Base-by-base conservation (phyloP, 1,139 yeast species). In the Eremothecium gossypii region DNA sequence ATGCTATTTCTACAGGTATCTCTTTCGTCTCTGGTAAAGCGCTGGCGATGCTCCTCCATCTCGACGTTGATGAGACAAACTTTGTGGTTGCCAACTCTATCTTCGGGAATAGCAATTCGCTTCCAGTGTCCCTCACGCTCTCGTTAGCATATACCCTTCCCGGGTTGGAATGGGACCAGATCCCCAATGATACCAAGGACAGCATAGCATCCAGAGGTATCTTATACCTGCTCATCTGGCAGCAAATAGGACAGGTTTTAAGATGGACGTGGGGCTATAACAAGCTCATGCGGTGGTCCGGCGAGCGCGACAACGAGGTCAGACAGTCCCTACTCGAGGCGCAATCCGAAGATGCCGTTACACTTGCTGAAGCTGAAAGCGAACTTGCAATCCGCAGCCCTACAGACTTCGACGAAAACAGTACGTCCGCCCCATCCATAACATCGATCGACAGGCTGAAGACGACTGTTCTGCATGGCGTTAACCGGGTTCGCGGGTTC, bases 241-340 rank as follows among this genome's bases (percentile, higher is more conserved):
- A 82, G 60, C 91, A 82, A 59, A 71, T 82, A 63, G 89, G 89
- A 13, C 89, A 81, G 60, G 74, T 81, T 49, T 65, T 82, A 48
- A 71, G 89, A 58, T 82, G 91, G 89, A 77, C 85, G 26, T 81
- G 89, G 87, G 91, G 91, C 31, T 81, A 76, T 58, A 82, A 82
- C 57, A 78, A 73, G 33, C 65, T 82, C 49, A 65, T 82, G 58
- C 70, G 76, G 47, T 60, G 64, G 64, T 48, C 61, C 3, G 62
- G 60, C 34, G 61, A 76, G 29, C 27, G 11, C 6, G 29, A 34
- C 14, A 10, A 10, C 14, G 29, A n/a, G n/a, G n/a, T 6, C 9
- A 10, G 29, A 4, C 13, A 9, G 11, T 14, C 12, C 4, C 27
- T 34, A 7, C 29, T 36, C 20, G 39, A 36, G 23, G 27, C 39